phyloP scores from a whole-genome alignment of 1,139 yeast genomes.

The Yamadazyma friedrichii region DNA sequence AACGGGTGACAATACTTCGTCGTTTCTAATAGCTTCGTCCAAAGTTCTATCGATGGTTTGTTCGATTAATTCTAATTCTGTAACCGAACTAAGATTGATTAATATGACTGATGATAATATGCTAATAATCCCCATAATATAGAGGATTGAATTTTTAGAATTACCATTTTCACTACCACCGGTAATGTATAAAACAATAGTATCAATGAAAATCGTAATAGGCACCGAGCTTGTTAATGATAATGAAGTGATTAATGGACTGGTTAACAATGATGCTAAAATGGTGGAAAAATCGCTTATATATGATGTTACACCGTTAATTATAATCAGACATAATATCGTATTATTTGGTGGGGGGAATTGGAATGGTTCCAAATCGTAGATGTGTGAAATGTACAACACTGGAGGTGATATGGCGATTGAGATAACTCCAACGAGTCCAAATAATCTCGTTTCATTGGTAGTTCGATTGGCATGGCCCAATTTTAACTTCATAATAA shows the following conservation, averaged over 20 bases:
- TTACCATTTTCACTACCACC: constrained; percentile 18
- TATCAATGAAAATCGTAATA: constrained; percentile 49
- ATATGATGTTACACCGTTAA: constrained; percentile 46
- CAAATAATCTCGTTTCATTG: constrained; percentile 49
- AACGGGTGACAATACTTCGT: constrained; percentile 47
- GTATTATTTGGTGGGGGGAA: constrained; percentile 40
- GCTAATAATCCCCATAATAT: constrained; percentile 45
- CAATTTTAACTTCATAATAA: constrained; percentile 41
- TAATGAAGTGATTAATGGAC: constrained; percentile 53
- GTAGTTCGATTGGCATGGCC: constrained; percentile 45
- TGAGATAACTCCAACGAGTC: constrained; percentile 45
- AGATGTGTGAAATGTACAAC: constrained; percentile 28
- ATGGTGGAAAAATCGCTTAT: constrained; percentile 51
- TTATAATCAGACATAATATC: constrained; percentile 32
- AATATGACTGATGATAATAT: constrained; percentile 48
- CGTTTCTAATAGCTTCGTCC: constrained; percentile 46
- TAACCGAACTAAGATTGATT: constrained; percentile 41
- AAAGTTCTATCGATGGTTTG: constrained; percentile 49
- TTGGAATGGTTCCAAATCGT: constrained; percentile 39
- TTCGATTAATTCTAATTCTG: constrained; percentile 47
- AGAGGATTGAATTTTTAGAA: constrained; percentile 26
- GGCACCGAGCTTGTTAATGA: constrained; percentile 55
- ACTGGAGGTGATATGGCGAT: constrained; percentile 39
- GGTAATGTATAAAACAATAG: constrained; percentile 25
- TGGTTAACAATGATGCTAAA: constrained; percentile 51